These are phyloP conservation scores for Diaporthe caulivora DNA, from an alignment of 2,329 filamentous ascomycete genomes.

Conservation along the genomic window DNA sequence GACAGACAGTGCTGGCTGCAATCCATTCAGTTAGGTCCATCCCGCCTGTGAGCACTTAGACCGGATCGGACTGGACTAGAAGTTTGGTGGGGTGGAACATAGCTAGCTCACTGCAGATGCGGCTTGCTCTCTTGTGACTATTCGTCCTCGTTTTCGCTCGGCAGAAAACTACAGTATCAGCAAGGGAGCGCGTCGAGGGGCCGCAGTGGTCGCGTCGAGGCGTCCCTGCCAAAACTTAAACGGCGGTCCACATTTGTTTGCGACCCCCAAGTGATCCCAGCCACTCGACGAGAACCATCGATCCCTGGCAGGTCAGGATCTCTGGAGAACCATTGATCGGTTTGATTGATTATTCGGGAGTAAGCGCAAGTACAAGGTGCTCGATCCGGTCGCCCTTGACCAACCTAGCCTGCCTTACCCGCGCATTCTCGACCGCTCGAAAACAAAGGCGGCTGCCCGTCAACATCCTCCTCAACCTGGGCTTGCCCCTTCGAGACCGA, in stretches of 20 bases:
- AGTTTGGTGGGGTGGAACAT: conserved; percentile 24
- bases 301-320: conserved; percentile 33
- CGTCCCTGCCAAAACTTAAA: conserved; percentile 23
- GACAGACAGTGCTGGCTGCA: not conserved
- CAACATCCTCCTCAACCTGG: conserved; percentile 4
- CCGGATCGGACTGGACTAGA: conserved; percentile 16
- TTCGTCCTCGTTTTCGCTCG: conserved; percentile 26
- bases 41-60: conserved; percentile 11
- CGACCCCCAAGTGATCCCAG: conserved; percentile 26
- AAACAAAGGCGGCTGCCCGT: conserved; percentile 15
- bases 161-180: not conserved
- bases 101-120: conserved; percentile 16
- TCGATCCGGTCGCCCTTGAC: conserved; percentile 30
- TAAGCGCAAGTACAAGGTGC: conserved; percentile 18
- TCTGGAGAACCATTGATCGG: conserved; percentile 22
- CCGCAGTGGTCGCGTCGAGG: conserved; percentile 32
- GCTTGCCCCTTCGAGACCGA: not conserved
- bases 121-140: not conserved
- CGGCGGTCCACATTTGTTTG: conserved; percentile 32
- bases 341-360: not conserved
- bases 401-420: not conserved
- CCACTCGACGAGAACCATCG: conserved; percentile 29
- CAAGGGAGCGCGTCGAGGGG: conserved; percentile 29
- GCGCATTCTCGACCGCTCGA: conserved; percentile 29
- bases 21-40: not conserved